Percentiles rank a stretch among this genome's conserved stretches.
Conservation (phyloP, 1,284 basidiomycete genomes). For the Calocybe gambosa region DNA sequence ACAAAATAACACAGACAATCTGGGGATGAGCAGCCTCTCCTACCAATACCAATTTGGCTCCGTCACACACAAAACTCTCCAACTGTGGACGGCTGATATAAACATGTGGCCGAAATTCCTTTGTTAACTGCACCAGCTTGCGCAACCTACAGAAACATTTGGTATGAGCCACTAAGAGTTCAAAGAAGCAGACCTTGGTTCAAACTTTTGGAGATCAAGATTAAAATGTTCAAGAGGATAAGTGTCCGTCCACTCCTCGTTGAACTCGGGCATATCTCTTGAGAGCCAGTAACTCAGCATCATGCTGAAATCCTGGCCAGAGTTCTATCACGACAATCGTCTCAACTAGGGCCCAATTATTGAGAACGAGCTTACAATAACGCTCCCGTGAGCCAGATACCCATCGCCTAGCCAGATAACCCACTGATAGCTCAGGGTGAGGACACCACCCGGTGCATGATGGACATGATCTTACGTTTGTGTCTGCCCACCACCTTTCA, state of each 20-base stretch:
- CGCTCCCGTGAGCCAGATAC: conserved; percentile 26
- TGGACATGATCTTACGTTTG: conserved; percentile 23
- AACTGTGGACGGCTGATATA: conserved; percentile 30
- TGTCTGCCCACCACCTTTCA: conserved; percentile 24
- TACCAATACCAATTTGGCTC: conserved; percentile 39
- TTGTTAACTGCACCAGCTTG: conserved; percentile 34
- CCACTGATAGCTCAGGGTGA: conserved; percentile 23
- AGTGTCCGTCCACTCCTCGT: conserved; percentile 23
- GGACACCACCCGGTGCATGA: neutral
- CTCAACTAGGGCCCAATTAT: neutral
- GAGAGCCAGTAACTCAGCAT: conserved; percentile 19
- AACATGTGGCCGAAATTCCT: conserved; percentile 28
- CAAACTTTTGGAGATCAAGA: conserved; percentile 26
- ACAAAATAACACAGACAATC: conserved; percentile 24
- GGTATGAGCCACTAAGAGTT: neutral
- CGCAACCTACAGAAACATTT: conserved; percentile 26
- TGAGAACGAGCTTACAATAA: conserved; percentile 22
- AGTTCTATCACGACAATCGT: conserved; percentile 12
- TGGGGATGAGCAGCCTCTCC: conserved; percentile 51
- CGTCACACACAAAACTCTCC: conserved; percentile 41
- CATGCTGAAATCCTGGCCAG: conserved; percentile 23
- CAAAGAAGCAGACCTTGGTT: conserved; percentile 22
- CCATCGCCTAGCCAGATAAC: conserved; percentile 30
- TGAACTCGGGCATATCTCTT: conserved; percentile 14
- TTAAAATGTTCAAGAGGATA: conserved; percentile 23